Base-by-base conservation (phyloP, 306 rosid genomes). In the Glycyrrhiza uralensis region DNA sequence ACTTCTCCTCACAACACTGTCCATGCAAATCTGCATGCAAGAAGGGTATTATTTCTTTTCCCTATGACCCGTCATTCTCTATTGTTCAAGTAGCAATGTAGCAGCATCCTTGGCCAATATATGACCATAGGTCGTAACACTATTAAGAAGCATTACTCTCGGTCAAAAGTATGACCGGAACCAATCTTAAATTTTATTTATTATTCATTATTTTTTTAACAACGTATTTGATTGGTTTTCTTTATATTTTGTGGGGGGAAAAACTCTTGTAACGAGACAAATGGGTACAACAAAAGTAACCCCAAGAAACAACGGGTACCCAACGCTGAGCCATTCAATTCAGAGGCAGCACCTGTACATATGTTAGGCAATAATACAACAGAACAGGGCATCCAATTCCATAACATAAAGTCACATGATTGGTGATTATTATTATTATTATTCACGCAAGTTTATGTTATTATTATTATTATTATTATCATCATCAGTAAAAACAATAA, bases 241-340 rank as follows among this genome's bases (percentile, higher is more conserved):
- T 10, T 74, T 29, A 41, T 59, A 29, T 49, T 74, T 58, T 66
- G 51, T n/a, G n/a, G n/a, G 51, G 33, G 4, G 19, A 66, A 79
- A 69, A 32, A 22, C 23, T 22, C 29, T 35, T 12, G n/a, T 15
- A 12, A 17, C 23, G 3, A 63, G 56, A 18, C 29, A 45, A 47
- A 29, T 6, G 7, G 66, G 71, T 6, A 45, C 44, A 70, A 45
- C 44, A 70, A 76, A 50, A 80, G 72, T 54, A 46, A 22, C 13
- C 13, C 15, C 26, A 18, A 51, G 46, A 74, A 50, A 47, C 71
- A 24, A 26, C 5, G 12, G 57, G 24, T 55, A 50, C 60, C 22
- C 44, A 66, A 59, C 7, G 60, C 29, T 74, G 67, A 60, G 15
- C 80, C 84, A 68, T 74, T 80, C 67, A 80, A 68, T 30, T 80